A percentile compares a stretch with the other conserved stretches of the same genome.
These are phyloP conservation scores for Eucalyptus caleyi DNA, from an alignment of 345 rosid species.

Conservation along the genomic window DNA sequence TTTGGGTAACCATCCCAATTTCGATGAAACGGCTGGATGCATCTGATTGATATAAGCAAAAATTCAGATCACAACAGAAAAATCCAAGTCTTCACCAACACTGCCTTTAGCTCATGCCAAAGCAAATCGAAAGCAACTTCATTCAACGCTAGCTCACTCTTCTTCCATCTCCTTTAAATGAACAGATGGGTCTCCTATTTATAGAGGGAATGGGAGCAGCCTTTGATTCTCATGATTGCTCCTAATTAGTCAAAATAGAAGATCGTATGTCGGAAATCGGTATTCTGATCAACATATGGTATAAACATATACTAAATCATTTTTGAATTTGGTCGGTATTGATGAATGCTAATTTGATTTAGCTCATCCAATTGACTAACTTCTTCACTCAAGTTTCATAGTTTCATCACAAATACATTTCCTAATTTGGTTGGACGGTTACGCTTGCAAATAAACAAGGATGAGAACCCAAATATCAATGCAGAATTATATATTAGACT, in stretches of 20 bases:
- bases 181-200: background rate
- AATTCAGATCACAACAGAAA: background rate
- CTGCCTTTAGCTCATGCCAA: background rate
- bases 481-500: background rate
- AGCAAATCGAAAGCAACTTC: background rate
- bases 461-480: background rate
- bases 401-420: background rate
- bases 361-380: background rate
- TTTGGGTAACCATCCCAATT: background rate
- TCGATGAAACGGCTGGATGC: background rate
- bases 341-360: background rate
- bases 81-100: background rate
- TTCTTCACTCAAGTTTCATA: background rate
- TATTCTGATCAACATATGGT: background rate
- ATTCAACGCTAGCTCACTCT: background rate
- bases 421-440: background rate
- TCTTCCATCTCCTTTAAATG: background rate
- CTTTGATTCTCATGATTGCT: background rate
- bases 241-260: background rate
- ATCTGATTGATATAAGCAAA: background rate
- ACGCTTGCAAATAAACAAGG: background rate
- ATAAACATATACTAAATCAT: background rate
- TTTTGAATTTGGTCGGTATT: background rate
- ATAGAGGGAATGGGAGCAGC: background rate
- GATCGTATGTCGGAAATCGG: background rate